Evolutionary conservation across 2,329 filamentous ascomycete genomes (phyloP).

Genomic region (Botryotinia narcissicola): DNA sequence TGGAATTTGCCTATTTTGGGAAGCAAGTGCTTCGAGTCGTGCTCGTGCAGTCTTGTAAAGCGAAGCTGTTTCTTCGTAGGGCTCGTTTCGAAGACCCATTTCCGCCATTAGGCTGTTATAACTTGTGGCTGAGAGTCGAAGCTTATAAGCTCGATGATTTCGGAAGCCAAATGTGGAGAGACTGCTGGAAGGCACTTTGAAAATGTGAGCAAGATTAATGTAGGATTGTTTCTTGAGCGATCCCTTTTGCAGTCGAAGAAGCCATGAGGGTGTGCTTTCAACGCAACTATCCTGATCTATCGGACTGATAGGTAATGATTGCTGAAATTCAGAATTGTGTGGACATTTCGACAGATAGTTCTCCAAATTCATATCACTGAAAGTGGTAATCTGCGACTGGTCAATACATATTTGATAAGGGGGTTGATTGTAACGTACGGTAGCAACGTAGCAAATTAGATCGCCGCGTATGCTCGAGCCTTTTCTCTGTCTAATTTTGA

Average conservation of each 20-base stretch:
- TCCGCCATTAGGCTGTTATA: constrained; percentile 21
- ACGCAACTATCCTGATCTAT: constrained; percentile 8
- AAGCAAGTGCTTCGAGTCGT: constrained; percentile 9
- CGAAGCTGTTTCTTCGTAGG: constrained; percentile 13
- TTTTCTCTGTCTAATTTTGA: constrained; percentile 23
- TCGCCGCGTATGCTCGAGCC: constrained; percentile 23
- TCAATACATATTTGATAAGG: not conserved
- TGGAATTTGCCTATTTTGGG: not conserved
- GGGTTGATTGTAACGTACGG: constrained; percentile 11
- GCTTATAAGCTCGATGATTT: constrained; percentile 17
- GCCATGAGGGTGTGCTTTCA: constrained; percentile 10
- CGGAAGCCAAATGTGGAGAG: constrained; percentile 18
- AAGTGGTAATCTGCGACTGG: constrained; percentile 24
- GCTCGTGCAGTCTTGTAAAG: constrained; percentile 16
- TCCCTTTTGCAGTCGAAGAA: constrained; percentile 24
- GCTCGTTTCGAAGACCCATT: constrained; percentile 13
- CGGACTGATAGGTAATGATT: constrained; percentile 24
- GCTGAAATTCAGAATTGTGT: constrained; percentile 7
- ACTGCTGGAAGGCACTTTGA: constrained; percentile 14
- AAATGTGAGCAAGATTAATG: constrained; percentile 25
- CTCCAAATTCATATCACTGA: constrained; percentile 20
- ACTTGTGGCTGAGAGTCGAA: constrained; percentile 20
- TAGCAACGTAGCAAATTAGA: constrained; percentile 27
- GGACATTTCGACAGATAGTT: constrained; percentile 20
- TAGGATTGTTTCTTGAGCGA: constrained; percentile 28